phyloP scores from a whole-genome alignment of 768 basidiomycete species.

The Hypsizygus marmoreus region DNA sequence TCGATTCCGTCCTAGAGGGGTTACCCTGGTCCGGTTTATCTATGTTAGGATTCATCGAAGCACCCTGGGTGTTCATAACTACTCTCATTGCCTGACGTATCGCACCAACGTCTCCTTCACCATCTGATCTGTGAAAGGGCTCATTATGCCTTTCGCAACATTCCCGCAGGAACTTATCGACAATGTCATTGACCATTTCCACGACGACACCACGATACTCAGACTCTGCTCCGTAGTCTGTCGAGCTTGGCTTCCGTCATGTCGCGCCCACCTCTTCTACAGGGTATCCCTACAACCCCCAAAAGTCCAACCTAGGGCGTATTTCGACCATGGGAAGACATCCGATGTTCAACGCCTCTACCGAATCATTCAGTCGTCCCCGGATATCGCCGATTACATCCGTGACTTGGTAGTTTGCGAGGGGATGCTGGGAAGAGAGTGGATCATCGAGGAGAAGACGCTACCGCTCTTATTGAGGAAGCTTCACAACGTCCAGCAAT shows the following conservation, averaged over 20 bases:
- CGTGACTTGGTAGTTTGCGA: constrained; percentile 25
- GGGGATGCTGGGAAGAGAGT: constrained; percentile 22
- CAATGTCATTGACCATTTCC: constrained; percentile 25
- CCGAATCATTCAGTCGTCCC: constrained; percentile 13
- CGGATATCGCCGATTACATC: constrained; percentile 20
- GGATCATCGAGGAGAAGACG: constrained; percentile 21
- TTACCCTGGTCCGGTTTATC: constrained; percentile 9
- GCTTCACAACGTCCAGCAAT: constrained; percentile 21
- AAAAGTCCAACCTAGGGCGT: constrained; percentile 1
- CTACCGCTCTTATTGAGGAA: constrained; percentile 19
- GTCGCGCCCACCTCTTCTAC: constrained; percentile 27
- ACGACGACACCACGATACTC: constrained; percentile 21
- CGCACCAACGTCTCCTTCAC: too few relatives aligned
- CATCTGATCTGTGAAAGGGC: too few relatives aligned
- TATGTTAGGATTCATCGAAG: neutral
- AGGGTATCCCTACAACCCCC: constrained; percentile 22
- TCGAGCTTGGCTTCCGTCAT: constrained; percentile 25
- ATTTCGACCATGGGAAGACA: neutral
- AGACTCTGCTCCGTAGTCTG: constrained; percentile 28
- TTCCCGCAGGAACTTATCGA: constrained; percentile 33
- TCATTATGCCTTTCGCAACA: neutral
- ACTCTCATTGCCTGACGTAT: too few relatives aligned
- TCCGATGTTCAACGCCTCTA: constrained; percentile 19
- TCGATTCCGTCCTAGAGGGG: neutral
- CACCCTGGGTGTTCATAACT: too few relatives aligned